phyloP scores from a whole-genome alignment of 495 filamentous ascomycete species.

The Penicilliopsis zonata region DNA sequence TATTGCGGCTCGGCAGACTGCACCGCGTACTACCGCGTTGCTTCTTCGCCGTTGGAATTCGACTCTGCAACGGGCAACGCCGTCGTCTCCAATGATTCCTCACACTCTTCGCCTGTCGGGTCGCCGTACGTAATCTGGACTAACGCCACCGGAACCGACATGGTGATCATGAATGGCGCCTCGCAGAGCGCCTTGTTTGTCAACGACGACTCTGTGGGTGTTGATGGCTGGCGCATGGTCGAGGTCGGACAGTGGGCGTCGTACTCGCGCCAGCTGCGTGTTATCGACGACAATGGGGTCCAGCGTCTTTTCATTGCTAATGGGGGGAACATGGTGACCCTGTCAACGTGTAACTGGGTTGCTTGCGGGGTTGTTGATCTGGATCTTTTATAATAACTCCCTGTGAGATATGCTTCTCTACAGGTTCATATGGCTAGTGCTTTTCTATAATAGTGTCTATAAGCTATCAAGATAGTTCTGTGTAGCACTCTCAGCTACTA shows the following conservation, averaged over 20 bases:
- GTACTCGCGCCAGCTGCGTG: conserved; percentile 1
- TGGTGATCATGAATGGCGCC: conserved; percentile 1
- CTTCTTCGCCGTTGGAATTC: conserved; percentile 36
- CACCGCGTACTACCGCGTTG: conserved; percentile 36
- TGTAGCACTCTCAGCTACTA: no score
- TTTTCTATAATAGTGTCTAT: no score
- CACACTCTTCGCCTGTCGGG: background rate
- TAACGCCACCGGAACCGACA: background rate
- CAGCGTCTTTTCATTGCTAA: no score
- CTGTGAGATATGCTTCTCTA: no score
- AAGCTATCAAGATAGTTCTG: no score
- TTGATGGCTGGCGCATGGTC: conserved; percentile 1
- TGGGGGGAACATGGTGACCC: no score
- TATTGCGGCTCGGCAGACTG: conserved; percentile 28
- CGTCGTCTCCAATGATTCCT: conserved; percentile 8
- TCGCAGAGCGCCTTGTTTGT: conserved; percentile 1
- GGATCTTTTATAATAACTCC: no score
- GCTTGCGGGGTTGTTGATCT: no score
- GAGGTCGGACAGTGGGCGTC: conserved; percentile 1
- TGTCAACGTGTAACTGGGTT: no score
- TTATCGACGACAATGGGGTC: no score
- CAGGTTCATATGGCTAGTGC: no score
- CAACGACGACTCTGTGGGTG: conserved; percentile 1
- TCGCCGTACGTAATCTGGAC: conserved; percentile 2
- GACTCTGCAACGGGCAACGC: conserved; percentile 17